Base-by-base conservation (phyloP, 2,329 filamentous ascomycete genomes). In the Scedosporium dehoogii region DNA sequence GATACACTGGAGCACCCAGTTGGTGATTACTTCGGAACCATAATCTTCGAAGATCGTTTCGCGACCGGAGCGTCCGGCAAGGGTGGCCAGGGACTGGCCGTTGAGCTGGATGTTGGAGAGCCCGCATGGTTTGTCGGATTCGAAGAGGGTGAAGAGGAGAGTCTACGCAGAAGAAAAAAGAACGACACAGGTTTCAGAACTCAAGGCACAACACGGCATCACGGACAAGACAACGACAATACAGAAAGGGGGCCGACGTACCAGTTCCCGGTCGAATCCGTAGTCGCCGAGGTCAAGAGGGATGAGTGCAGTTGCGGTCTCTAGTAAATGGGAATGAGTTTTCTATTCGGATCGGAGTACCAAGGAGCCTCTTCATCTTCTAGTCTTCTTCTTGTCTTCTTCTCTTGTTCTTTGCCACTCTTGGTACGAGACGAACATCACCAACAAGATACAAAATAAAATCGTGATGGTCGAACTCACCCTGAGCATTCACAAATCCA, bases 1-100 rank as follows among this genome's bases (percentile, higher is more conserved):
- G 46, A 78, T 69, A 64, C 81, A 84, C 63, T 75, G 73, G 63
- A 81, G 77, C 16, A 71, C 69, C 81, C 81, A 84, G 59, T 73
- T 72, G 63, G 78, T 78, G 23, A 73, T 69, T 60, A 81, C 70
- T 59, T 72, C 66, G 62, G 69, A 71, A 62, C 74, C 75, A 29
- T 74, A 67, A 33, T 74, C 70, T 51, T 75, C 71, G 14, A 70
- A 69, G 62, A 83, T 70, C 21, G 72, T 67, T 21, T 78, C 79
- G 33, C 73, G 74, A 58, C 79, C 79, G 53, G 67, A 63, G n/a
- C 75, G 75, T 62, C 73, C 69, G 21, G 69, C 73, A 53, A 74
- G 72, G 63, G 77, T 75, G 16, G 70, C 65, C 4, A 83, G 71
- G 4, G 69, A 46, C 63, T 78, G 74, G 63, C 75, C 78, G 68